Conservation (phyloP, 176 grass and related monocot species). For the Bothriochloa decipiens region DNA sequence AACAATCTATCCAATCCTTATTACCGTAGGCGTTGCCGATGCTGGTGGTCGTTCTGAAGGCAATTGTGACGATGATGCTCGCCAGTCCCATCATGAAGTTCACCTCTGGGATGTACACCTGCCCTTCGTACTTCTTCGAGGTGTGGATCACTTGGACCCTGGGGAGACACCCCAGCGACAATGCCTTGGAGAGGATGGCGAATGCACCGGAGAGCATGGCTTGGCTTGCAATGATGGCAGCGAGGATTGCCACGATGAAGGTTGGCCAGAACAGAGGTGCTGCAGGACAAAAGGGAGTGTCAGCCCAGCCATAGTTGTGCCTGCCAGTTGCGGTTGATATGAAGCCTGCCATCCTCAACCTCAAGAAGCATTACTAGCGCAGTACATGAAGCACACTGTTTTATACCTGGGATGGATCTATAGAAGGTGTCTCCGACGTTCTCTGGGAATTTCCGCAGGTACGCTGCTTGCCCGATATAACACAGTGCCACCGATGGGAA, state of each 20-base stretch:
- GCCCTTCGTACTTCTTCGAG: slow-evolving; percentile 68
- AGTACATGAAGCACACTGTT: neutral
- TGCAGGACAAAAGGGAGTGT: slow-evolving; percentile 14
- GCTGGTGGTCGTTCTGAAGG: slow-evolving; percentile 62
- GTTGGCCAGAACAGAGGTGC: slow-evolving; percentile 69
- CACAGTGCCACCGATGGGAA: slow-evolving; percentile 68
- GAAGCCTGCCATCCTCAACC: no score
- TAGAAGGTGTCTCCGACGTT: slow-evolving; percentile 70
- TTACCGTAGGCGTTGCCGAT: slow-evolving; percentile 83
- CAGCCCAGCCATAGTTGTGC: neutral
- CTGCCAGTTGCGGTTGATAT: no score
- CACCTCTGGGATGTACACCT: slow-evolving; percentile 88
- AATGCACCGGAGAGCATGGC: slow-evolving; percentile 80
- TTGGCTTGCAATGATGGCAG: slow-evolving; percentile 84
- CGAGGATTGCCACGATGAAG: slow-evolving; percentile 69
- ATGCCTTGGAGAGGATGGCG: slow-evolving; percentile 72
- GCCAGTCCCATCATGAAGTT: slow-evolving; percentile 78
- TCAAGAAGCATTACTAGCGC: no score
- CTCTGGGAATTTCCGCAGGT: slow-evolving; percentile 50
- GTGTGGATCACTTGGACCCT: slow-evolving; percentile 79
- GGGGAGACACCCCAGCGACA: slow-evolving; percentile 75
- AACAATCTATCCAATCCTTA: no score
- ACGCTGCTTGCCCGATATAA: slow-evolving; percentile 85
- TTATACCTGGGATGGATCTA: slow-evolving; percentile 70
- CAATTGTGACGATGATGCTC: slow-evolving; percentile 60